Evolutionary conservation across 139 green algal genomes (phyloP), one percentile per base, ranked within the genome.

Genomic region (Yamagishiella unicocca): DNA sequence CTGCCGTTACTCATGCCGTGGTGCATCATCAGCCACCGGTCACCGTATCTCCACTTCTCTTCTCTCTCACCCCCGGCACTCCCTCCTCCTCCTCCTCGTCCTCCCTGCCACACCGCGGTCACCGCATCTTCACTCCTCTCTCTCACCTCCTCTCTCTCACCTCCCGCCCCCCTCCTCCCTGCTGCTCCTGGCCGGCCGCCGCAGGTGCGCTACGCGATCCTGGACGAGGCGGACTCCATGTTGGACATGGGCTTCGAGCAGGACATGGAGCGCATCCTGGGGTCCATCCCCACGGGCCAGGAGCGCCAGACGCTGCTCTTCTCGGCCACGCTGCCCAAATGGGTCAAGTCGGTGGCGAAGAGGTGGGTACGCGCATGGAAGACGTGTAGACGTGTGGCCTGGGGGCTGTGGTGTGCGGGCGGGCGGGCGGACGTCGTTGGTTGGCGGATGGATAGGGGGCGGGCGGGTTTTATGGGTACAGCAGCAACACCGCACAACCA

Each of bases 191-290:
- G n/a, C n/a, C n/a, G n/a, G n/a, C n/a, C n/a, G n/a, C n/a, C n/a
- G 0, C 84, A 97, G 88, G 89, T 99, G 6, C 90, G 94, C 10
- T 98, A 95, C 90, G 94, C 96, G 3, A 94, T 99, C 42, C 94
- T 99, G 84, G 98, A 99, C 79, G 98, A 99, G 93, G 97, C 98
- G 6, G 98, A 99, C 90, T 93, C 97, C 84, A 99, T 99, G 98
- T 94, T 99, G 22, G 94, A 96, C 82, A 96, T 99, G 75, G 98
- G 98, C 67, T 99, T 99, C 87, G 95, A 98, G 87, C 94, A 99
- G 90, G 98, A 99, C 89, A 98, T 99, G 88, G 98, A 99, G 94
- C 90, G 62, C 77, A 87, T 72, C 50, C 62, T 85, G 61, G 75
- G 81, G 29, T n/a, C 45, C 33, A 78, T 87, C 43, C 81, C 84